A percentile compares a stretch with the other conserved stretches of the same genome.
phyloP scores from a whole-genome alignment of 371 early-diverging fungal genomes.

The Smittium culicis region DNA sequence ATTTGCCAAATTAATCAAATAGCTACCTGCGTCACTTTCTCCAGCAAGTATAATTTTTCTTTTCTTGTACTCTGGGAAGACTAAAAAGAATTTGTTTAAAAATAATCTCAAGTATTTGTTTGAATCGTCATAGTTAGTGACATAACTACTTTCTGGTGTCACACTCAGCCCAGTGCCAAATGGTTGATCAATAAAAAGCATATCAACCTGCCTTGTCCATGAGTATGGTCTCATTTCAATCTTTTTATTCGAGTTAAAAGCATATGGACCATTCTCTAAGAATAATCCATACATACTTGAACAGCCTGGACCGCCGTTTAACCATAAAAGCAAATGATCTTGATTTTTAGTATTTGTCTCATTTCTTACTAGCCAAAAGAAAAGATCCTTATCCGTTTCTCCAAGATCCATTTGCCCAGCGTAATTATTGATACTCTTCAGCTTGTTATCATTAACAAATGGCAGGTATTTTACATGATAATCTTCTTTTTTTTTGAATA shows the following conservation, averaged over 20 bases:
- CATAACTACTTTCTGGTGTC: constrained; percentile 10
- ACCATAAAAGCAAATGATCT: constrained; percentile 34
- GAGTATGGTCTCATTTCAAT: constrained; percentile 21
- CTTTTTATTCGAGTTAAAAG: constrained; percentile 21
- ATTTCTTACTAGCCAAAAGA: constrained; percentile 36
- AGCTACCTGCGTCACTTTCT: constrained; percentile 39
- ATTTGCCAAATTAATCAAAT: constrained; percentile 36
- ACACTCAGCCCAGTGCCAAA: constrained; percentile 36
- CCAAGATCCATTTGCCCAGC: constrained; percentile 3
- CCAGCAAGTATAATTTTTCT: constrained; percentile 35
- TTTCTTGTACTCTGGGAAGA: constrained; percentile 29
- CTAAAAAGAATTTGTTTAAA: constrained; percentile 27
- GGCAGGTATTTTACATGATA: background rate
- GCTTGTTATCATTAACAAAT: background rate
- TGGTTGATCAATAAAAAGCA: constrained; percentile 41
- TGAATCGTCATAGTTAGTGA: constrained; percentile 18
- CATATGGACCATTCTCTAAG: constrained; percentile 37
- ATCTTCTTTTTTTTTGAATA: background rate
- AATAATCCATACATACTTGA: constrained; percentile 36
- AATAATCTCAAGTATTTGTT: constrained; percentile 25
- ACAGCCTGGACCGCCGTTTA: constrained; percentile 42
- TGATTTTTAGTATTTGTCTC: constrained; percentile 24
- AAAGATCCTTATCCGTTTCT: constrained; percentile 22
- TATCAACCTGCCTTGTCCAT: constrained; percentile 29
- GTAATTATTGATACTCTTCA: background rate